These are phyloP conservation scores for Nakazawaea ernobii DNA, from an alignment of 805 yeast genomes.

Conservation along the genomic window DNA sequence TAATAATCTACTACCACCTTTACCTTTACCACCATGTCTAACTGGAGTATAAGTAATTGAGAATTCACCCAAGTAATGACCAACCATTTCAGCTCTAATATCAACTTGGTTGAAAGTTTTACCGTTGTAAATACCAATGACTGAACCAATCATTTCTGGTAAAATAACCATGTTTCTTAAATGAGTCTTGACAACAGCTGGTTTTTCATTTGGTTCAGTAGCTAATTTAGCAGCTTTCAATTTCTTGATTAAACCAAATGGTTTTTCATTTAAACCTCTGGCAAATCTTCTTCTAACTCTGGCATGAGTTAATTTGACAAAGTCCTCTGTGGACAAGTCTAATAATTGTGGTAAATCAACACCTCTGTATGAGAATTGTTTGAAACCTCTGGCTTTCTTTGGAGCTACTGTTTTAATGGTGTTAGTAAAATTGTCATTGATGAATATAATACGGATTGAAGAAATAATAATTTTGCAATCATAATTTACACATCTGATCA, in stretches of 20 bases:
- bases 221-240: slow-evolving; percentile 95
- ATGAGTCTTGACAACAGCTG: slow-evolving; percentile 97
- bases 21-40: slow-evolving; percentile 98
- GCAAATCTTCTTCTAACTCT: slow-evolving; percentile 99
- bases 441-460: background rate
- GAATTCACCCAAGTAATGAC: slow-evolving; percentile 99
- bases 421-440: background rate
- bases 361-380: slow-evolving; percentile 98
- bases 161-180: slow-evolving; percentile 98
- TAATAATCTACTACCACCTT: slow-evolving; percentile 26
- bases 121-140: slow-evolving; percentile 99
- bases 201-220: slow-evolving; percentile 91
- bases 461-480: background rate
- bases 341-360: slow-evolving; percentile 92
- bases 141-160: slow-evolving; percentile 99
- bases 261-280: slow-evolving; percentile 93
- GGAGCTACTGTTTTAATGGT: slow-evolving; percentile 35
- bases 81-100: slow-evolving; percentile 99
- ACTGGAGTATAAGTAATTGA: slow-evolving; percentile 99
- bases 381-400: slow-evolving; percentile 87
- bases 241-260: slow-evolving; percentile 94
- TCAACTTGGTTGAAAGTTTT: slow-evolving; percentile 99
- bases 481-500: background rate
- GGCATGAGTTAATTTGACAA: slow-evolving; percentile 93
- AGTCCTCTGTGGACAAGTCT: slow-evolving; percentile 93